Evolutionary conservation across 768 basidiomycete species (phyloP).

Genomic region (Naganishia friedmannii): DNA sequence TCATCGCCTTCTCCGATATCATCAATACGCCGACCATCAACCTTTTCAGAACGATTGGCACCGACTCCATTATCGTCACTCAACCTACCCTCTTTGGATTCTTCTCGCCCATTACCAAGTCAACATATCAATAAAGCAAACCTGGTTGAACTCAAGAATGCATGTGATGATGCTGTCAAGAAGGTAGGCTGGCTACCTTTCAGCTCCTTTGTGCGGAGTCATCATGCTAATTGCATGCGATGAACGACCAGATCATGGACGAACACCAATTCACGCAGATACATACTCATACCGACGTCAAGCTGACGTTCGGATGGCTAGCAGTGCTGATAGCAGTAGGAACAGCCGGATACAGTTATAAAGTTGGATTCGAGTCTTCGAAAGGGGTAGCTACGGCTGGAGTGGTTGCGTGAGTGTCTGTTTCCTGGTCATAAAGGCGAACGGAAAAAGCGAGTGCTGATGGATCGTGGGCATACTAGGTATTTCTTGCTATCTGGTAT

Average conservation of each 20-base stretch:
- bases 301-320: conserved; percentile 29
- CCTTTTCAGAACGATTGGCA: conserved; percentile 2
- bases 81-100: conserved; percentile 1
- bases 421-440: neutral
- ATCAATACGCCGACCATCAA: neutral
- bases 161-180: conserved; percentile 80
- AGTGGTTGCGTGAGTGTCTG: conserved; percentile 64
- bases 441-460: neutral
- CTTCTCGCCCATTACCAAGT: conserved; percentile 39
- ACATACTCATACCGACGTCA: conserved; percentile 31
- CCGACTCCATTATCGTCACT: neutral
- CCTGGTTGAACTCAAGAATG: conserved; percentile 58
- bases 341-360: conserved; percentile 30
- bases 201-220: too few species aligned
- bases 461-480: conserved; percentile 53
- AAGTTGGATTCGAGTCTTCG: conserved; percentile 75
- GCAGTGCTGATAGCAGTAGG: conserved; percentile 25
- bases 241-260: conserved; percentile 24
- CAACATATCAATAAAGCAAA: conserved; percentile 61
- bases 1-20: neutral
- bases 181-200: conserved; percentile 62
- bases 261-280: conserved; percentile 29
- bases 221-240: neutral
- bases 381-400: conserved; percentile 77
- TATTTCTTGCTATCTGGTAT: conserved; percentile 70